A percentile compares a stretch with the other conserved stretches of the same genome.
Evolutionary conservation across 345 rosid genomes (phyloP).

Genomic region (Eucalyptus urophylla): DNA sequence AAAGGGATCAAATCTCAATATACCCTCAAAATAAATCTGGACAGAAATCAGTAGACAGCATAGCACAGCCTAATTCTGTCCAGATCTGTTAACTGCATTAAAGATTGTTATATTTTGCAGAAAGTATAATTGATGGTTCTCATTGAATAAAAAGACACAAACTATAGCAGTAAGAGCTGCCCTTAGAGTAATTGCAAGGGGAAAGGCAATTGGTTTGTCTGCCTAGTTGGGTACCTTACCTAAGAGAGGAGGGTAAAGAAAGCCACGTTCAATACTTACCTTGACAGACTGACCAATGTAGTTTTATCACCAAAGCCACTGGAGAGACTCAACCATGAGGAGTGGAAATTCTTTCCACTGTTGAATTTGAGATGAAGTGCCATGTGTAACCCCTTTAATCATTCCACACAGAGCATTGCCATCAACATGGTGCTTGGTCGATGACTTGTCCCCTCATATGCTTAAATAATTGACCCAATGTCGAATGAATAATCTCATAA

Average conservation of each 20-base stretch:
- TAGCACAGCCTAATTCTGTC: background rate
- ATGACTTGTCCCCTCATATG: conserved; percentile 20
- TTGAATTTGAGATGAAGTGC: background rate
- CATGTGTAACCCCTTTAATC: background rate
- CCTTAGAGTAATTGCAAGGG: background rate
- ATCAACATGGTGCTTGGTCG: background rate
- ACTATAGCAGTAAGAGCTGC: background rate
- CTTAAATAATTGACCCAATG: conserved; percentile 22
- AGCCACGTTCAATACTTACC: background rate
- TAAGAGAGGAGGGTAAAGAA: background rate
- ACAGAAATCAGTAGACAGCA: background rate
- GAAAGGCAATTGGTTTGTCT: background rate
- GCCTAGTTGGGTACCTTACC: background rate
- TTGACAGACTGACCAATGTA: background rate
- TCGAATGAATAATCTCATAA: conserved; percentile 14
- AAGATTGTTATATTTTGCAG: background rate
- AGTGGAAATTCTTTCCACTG: background rate
- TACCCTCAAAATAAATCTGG: background rate
- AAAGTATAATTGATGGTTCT: background rate
- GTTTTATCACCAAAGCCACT: background rate
- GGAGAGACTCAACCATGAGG: background rate
- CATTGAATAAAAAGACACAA: background rate
- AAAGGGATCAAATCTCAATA: background rate
- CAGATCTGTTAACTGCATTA: background rate
- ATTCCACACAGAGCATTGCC: background rate